Evolutionary conservation across 192 early-diverging fungal genomes (phyloP).

Genomic region (Backusella luteola): DNA sequence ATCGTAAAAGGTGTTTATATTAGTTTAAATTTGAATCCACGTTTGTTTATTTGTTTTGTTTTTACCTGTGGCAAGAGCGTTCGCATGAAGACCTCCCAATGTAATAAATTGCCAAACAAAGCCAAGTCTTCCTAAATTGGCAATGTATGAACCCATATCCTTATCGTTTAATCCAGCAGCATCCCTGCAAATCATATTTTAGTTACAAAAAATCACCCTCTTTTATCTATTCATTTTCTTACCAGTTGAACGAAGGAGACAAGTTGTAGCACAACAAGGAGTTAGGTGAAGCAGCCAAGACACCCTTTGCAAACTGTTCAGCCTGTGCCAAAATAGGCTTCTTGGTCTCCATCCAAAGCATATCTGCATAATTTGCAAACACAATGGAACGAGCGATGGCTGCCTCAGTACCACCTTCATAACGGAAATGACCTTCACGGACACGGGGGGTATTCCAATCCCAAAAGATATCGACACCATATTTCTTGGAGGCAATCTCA

Average conservation of each 20-base stretch:
- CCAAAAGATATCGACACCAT: slow-evolving; percentile 76
- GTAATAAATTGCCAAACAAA: slow-evolving; percentile 99
- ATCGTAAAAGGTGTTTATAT: neutral
- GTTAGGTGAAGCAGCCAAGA: slow-evolving; percentile 74
- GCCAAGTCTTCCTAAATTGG: slow-evolving; percentile 84
- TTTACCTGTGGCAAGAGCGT: slow-evolving; percentile 79
- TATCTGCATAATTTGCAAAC: slow-evolving; percentile 87
- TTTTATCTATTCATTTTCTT: slow-evolving; percentile 27
- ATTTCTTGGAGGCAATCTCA: slow-evolving; percentile 64
- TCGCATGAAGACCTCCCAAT: slow-evolving; percentile 91
- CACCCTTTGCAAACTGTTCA: slow-evolving; percentile 84
- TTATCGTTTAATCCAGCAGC: slow-evolving; percentile 91
- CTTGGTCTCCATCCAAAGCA: slow-evolving; percentile 98
- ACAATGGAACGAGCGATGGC: slow-evolving; percentile 81
- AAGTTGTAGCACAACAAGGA: slow-evolving; percentile 95
- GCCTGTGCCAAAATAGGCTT: slow-evolving; percentile 92
- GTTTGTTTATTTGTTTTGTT: neutral
- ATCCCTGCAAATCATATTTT: slow-evolving; percentile 22
- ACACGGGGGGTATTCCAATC: slow-evolving; percentile 88
- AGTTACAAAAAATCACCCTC: neutral
- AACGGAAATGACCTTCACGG: slow-evolving; percentile 96
- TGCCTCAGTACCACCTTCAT: slow-evolving; percentile 90
- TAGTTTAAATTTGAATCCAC: neutral
- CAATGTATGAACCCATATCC: slow-evolving; percentile 83
- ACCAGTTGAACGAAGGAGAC: slow-evolving; percentile 98